Base-by-base conservation (phyloP, 1,139 yeast genomes). In the Komagataea norvegica region DNA sequence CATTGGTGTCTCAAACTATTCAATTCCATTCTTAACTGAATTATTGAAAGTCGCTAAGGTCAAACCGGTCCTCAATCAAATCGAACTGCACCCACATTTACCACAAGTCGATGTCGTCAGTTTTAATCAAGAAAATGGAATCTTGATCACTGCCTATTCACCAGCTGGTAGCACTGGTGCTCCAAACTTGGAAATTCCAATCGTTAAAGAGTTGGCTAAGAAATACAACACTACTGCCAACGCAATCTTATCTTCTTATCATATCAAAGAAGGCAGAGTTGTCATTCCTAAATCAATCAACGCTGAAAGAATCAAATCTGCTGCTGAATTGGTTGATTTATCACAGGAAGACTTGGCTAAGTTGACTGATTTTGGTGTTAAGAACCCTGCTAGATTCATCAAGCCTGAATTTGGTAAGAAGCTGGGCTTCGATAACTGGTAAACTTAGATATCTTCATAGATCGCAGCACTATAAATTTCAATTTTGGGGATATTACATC, bases 1-100 rank as follows among this genome's bases (percentile, higher is more conserved):
- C 26, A 71, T 78, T 52, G 85, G 84, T 43, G 79, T 78, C 29
- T 74, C 79, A 9, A 77, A 77, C 60, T 75, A 67, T 54, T 68
- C 77, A 17, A 53, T 65, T 30, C 63, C 62, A 32, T 67, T 69
- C 51, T 52, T 77, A 41, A 64, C 72, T 43, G 61, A 62, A 29
- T 56, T 76, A 38, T 59, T 76, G 39, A 57, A 63, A 36, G 72
- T 67, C 35, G 67, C 72, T 16, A 59, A 54, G 6, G 58, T 65
- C 13, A 60, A 55, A 28, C 84, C 84, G 8, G 75, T 67, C 7
- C 67, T 65, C 11, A 72, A 75, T 52, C 83, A 77, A 56, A 61
- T 76, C 38, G 82, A 77, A 56, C 59, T 73, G 29, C 81, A 77
- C 48, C 82, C 82, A 28, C 70, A 65, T 38, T 63, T 76, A 48